Base-by-base conservation (phyloP, 139 green algal species). In the Volvox africanus region DNA sequence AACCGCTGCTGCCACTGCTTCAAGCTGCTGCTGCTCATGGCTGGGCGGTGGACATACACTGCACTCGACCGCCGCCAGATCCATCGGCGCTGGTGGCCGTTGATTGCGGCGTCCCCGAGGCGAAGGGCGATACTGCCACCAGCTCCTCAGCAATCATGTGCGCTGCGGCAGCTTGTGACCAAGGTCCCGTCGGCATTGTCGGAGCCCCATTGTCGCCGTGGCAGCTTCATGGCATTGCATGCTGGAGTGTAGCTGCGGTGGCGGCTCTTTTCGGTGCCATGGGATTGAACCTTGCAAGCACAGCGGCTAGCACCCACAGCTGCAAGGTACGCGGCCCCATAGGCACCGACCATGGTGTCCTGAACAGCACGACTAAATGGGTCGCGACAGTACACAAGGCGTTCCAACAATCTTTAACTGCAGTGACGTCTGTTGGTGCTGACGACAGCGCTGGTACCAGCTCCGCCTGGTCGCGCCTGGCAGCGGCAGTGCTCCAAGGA, bases 31-130 rank as follows among this genome's bases (percentile, higher is more conserved):
- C 73, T 2, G n/a, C 71, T 32, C 50, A 44, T n/a, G 86, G 86
- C 73, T 90, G 86, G 73, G 1, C 2, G 18, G 30, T 83, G n/a
- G 86, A 90, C 73, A 50, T 90, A 14, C 73, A 90, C 86, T 75
- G 50, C 73, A 90, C 86, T 0, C 71, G 73, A 21, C 30, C 6
- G 65, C 65, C 65, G 11, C 65, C 65, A 28, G 65, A 24, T 6
- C 65, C 65, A 12, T 12, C 65, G 65, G 65, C 65, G 65, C 65
- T 28, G 65, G 65, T 28, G 65, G 11, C 65, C 65, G 5, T 73
- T 12, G 65, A 24, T 73, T 24, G 65, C 65, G 5, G 65, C 44
- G 44, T 55, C 44, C 44, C 44, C 9, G 44, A 5, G 5, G 44
- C 44, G 44, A 55, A 55, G 44, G 44, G 44, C 44, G 44, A 9